Percentiles rank a stretch among this genome's conserved stretches.
phyloP scores from a whole-genome alignment of 106 monocot species.

The Triglochin maritima region DNA sequence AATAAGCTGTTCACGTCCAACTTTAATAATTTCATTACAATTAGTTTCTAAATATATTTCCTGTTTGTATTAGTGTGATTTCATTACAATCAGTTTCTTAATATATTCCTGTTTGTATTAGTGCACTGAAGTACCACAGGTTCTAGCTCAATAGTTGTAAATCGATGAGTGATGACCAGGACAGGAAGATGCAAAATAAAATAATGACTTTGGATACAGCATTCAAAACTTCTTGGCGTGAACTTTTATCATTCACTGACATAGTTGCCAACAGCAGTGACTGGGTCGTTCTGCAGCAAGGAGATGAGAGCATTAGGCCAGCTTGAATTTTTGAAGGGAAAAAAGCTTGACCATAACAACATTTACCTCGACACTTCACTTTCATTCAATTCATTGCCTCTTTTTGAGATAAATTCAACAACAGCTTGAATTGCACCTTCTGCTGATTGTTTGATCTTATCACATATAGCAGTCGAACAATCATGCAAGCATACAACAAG shows the following conservation, averaged over 20 bases:
- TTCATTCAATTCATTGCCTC: slow-evolving; percentile 80
- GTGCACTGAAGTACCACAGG: no score
- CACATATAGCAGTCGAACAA: slow-evolving; percentile 65
- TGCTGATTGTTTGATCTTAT: slow-evolving; percentile 90
- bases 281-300: slow-evolving; percentile 60
- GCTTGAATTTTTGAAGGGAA: no score
- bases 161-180: background rate
- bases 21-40: no score
- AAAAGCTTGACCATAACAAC: background rate
- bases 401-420: slow-evolving; percentile 62
- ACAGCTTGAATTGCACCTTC: slow-evolving; percentile 94
- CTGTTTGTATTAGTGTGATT: no score
- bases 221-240: slow-evolving; percentile 87
- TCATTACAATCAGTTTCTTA: no score
- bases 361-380: slow-evolving; percentile 69
- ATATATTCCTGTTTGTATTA: no score
- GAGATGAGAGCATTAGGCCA: no score
- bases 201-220: slow-evolving; percentile 50
- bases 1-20: no score
- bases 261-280: slow-evolving; percentile 72
- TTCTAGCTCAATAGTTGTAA: no score
- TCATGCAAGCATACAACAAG: slow-evolving; percentile 65
- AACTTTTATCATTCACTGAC: slow-evolving; percentile 55
- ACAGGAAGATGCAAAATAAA: background rate
- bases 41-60: no score